Evolutionary conservation across 352 stramenopile species (phyloP).

Genomic region (Phytophthora palmivora): DNA sequence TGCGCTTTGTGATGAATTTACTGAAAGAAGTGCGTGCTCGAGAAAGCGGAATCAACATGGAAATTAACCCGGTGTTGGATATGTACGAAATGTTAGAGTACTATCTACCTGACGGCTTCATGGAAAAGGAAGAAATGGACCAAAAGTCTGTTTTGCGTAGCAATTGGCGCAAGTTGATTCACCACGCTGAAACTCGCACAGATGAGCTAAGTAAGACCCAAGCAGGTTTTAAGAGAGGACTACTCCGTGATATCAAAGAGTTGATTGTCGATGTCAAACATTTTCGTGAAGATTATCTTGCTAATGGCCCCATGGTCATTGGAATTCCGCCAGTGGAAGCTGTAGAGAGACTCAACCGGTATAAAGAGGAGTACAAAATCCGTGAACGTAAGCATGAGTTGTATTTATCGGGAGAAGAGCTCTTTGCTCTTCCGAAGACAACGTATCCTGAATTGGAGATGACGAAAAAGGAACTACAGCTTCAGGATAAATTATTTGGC

Average conservation of each 20-base stretch:
- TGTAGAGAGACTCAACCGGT: constrained; percentile 96
- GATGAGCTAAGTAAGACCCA: constrained; percentile 97
- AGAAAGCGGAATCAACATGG: constrained; percentile 98
- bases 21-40: constrained; percentile 97
- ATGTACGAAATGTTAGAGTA: constrained; percentile 99
- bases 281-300: constrained; percentile 96
- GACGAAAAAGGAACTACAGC: constrained; percentile 97
- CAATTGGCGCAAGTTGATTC: constrained; percentile 98
- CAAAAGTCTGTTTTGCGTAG: constrained; percentile 97
- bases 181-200: constrained; percentile 93
- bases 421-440: constrained; percentile 97
- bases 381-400: constrained; percentile 97
- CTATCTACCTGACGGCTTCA: constrained; percentile 95
- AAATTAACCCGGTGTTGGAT: constrained; percentile 98
- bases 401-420: constrained; percentile 96
- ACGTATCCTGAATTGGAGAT: constrained; percentile 97
- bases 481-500: constrained; percentile 95
- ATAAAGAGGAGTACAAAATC: constrained; percentile 98
- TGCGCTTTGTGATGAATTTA: constrained; percentile 98
- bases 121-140: constrained; percentile 99
- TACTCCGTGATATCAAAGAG: constrained; percentile 96
- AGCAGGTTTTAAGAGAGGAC: constrained; percentile 94
- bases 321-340: constrained; percentile 97
- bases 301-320: constrained; percentile 98
- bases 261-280: constrained; percentile 97